Conservation (phyloP, 495 filamentous ascomycete genomes). For the Podospora fimiseda region DNA sequence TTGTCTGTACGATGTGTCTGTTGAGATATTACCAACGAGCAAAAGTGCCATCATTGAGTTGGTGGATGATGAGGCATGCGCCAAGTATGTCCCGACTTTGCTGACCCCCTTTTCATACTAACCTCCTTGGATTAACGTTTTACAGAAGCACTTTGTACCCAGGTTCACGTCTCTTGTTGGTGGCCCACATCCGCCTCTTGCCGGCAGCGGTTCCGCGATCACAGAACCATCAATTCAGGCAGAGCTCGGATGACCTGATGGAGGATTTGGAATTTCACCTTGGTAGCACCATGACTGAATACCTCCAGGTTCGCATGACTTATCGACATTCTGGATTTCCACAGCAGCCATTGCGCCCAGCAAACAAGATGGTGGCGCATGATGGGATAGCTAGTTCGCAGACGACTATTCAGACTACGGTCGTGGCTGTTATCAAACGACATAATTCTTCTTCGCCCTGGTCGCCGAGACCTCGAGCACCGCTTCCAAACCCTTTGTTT, state of each 20-base stretch:
- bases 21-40: constrained; percentile 29
- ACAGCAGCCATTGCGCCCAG: constrained; percentile 2
- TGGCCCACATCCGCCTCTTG: constrained; percentile 31
- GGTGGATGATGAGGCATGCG: constrained; percentile 23
- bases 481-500: constrained; percentile 32
- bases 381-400: constrained; percentile 19
- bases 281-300: constrained; percentile 33
- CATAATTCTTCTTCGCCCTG: constrained; percentile 33
- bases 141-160: constrained; percentile 27
- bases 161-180: constrained; percentile 32
- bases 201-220: constrained; percentile 1
- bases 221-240: constrained; percentile 19
- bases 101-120: too few relatives aligned
- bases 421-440: constrained; percentile 35
- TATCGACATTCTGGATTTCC: constrained; percentile 48
- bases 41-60: constrained; percentile 32
- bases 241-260: constrained; percentile 43
- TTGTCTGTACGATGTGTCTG: constrained; percentile 35
- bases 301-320: constrained; percentile 39
- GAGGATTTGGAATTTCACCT: constrained; percentile 45
- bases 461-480: constrained; percentile 28
- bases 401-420: constrained; percentile 40
- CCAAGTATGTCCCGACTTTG: constrained; percentile 23
- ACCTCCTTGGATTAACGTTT: too few relatives aligned
- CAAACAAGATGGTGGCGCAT: background rate